phyloP scores from a whole-genome alignment of 2,329 filamentous ascomycete species.

The Didymella pomorum region DNA sequence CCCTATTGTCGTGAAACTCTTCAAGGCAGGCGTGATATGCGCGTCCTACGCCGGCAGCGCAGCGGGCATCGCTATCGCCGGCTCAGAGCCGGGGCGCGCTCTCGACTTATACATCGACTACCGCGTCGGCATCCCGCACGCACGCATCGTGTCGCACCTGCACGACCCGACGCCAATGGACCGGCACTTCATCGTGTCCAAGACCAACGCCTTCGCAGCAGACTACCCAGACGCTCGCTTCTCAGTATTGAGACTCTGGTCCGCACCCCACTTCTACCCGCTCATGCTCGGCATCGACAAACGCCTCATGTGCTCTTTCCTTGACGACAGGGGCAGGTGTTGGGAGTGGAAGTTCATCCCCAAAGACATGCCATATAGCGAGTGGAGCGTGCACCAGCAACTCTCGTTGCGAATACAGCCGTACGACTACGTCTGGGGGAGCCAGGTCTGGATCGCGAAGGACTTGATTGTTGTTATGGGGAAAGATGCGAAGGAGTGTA shows the following conservation, averaged over 20 bases:
- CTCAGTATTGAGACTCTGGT: constrained; percentile 57
- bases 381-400: constrained; percentile 56
- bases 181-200: constrained; percentile 40
- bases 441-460: constrained; percentile 52
- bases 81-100: constrained; percentile 48
- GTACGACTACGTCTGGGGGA: constrained; percentile 41
- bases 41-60: constrained; percentile 38
- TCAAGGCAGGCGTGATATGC: constrained; percentile 56
- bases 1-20: constrained; percentile 56
- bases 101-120: constrained; percentile 59
- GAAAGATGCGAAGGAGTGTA: constrained; percentile 52
- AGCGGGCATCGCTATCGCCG: constrained; percentile 51
- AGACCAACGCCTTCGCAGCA: constrained; percentile 43
- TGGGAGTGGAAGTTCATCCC: constrained; percentile 61
- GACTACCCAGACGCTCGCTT: constrained; percentile 48
- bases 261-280: constrained; percentile 60
- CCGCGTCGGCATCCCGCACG: constrained; percentile 30
- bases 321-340: constrained; percentile 53
- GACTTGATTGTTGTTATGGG: constrained; percentile 60
- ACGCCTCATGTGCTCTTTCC: constrained; percentile 50
- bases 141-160: constrained; percentile 37
- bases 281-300: constrained; percentile 55
- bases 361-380: constrained; percentile 56
- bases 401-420: constrained; percentile 44
- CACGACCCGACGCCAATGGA: constrained; percentile 48